These are phyloP conservation scores for Pedinophyceae sp. DNA, from an alignment of 139 green algal species.

Conservation along the genomic window DNA sequence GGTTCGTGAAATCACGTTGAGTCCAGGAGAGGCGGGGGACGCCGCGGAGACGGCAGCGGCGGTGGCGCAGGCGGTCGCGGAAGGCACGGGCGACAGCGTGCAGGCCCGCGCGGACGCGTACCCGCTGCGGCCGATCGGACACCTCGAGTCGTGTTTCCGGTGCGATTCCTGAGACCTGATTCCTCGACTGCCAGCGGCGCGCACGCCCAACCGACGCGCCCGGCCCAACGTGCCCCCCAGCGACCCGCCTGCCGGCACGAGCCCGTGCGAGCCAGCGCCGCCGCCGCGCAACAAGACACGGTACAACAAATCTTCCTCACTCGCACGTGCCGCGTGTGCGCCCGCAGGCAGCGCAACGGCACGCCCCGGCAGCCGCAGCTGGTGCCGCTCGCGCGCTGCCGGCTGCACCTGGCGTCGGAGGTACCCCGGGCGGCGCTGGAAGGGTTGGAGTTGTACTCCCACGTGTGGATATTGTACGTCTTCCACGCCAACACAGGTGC, in stretches of 20 bases:
- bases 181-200: not conserved
- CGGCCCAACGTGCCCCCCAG: not conserved
- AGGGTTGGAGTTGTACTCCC: constrained; percentile 65
- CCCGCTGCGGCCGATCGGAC: constrained; percentile 38
- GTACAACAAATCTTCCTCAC: not conserved
- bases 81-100: too few relatives aligned
- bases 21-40: too few relatives aligned
- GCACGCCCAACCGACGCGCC: not conserved
- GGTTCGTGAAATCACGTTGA: too few relatives aligned
- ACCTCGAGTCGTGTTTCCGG: constrained; percentile 38
- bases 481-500: constrained; percentile 85
- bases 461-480: constrained; percentile 86
- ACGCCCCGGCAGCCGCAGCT: constrained; percentile 74
- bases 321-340: not conserved
- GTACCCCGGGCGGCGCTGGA: constrained; percentile 44
- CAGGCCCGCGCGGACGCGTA: too few relatives aligned
- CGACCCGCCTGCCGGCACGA: not conserved
- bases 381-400: constrained; percentile 30
- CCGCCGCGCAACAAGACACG: not conserved
- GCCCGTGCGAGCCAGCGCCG: not conserved
- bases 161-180: too few relatives aligned
- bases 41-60: too few relatives aligned
- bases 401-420: constrained; percentile 30
- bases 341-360: constrained; percentile 31
- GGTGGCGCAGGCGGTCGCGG: too few relatives aligned